phyloP scores from a whole-genome alignment of 148 eudicot species.

The Polygonum aviculare region DNA sequence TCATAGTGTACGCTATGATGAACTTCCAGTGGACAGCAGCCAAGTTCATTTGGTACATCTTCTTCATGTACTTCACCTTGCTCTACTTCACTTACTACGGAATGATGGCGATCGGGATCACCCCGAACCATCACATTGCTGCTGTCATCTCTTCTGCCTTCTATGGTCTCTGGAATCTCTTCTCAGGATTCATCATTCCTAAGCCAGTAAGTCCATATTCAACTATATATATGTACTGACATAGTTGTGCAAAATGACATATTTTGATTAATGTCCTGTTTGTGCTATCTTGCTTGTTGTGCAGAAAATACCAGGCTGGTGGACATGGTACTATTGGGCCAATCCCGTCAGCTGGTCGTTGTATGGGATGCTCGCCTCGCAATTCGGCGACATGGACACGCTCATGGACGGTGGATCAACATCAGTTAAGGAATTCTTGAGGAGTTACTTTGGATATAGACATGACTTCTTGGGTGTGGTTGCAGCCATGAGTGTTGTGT shows the following conservation, averaged over 20 bases:
- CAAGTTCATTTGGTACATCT: conserved; percentile 23
- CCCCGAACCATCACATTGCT: conserved; percentile 23
- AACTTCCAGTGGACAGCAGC: conserved; percentile 23
- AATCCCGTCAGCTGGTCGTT: conserved; percentile 28
- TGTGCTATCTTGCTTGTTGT: background rate
- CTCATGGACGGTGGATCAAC: conserved; percentile 17
- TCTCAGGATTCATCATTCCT: conserved; percentile 30
- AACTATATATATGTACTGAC: too few relatives aligned
- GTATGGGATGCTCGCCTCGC: conserved; percentile 24
- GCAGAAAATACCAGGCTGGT: conserved; percentile 34
- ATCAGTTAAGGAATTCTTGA: conserved; percentile 16
- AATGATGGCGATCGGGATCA: conserved; percentile 21
- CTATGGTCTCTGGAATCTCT: conserved; percentile 25
- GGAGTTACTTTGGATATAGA: conserved; percentile 21
- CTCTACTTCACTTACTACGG: conserved; percentile 34
- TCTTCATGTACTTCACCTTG: conserved; percentile 20
- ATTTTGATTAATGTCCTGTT: background rate
- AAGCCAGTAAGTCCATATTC: conserved; percentile 17
- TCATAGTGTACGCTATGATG: conserved; percentile 24
- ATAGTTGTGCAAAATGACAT: background rate
- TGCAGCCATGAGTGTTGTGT: conserved; percentile 14
- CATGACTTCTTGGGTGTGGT: conserved; percentile 25
- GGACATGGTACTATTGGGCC: conserved; percentile 31
- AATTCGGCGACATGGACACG: conserved; percentile 20
- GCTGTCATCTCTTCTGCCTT: conserved; percentile 15